Evolutionary conservation across 1,139 yeast species (phyloP).

Genomic region (Geotrichum macrosporum): DNA sequence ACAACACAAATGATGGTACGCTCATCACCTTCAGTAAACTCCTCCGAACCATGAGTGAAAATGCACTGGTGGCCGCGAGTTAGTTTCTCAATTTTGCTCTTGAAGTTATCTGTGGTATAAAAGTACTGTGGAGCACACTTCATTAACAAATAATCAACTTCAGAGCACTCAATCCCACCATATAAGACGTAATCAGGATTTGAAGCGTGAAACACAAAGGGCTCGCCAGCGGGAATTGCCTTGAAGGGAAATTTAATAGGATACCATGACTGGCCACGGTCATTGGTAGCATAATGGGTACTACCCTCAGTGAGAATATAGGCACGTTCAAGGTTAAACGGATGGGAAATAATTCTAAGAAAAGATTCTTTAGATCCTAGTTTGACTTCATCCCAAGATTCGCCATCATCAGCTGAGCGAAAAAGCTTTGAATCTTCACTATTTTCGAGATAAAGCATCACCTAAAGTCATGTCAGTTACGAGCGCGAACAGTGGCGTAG

Average conservation of each 20-base stretch:
- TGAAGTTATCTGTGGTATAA: slow-evolving; percentile 55
- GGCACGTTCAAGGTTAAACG: slow-evolving; percentile 47
- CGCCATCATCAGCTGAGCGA: slow-evolving; percentile 58
- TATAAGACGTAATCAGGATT: slow-evolving; percentile 44
- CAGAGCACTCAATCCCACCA: slow-evolving; percentile 42
- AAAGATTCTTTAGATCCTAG: slow-evolving; percentile 34
- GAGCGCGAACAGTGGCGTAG: neutral
- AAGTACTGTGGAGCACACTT: slow-evolving; percentile 43
- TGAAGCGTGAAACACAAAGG: slow-evolving; percentile 42
- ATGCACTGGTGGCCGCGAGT: slow-evolving; percentile 42
- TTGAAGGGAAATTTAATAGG: slow-evolving; percentile 37
- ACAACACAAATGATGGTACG: slow-evolving; percentile 50
- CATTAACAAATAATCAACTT: slow-evolving; percentile 27
- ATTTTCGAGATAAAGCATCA: slow-evolving; percentile 43
- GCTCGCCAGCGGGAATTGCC: slow-evolving; percentile 28
- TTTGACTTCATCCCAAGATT: slow-evolving; percentile 46
- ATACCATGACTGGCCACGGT: slow-evolving; percentile 58
- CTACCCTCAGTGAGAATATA: slow-evolving; percentile 44
- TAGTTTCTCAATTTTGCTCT: slow-evolving; percentile 42
- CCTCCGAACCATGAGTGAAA: slow-evolving; percentile 47
- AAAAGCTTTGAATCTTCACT: slow-evolving; percentile 33
- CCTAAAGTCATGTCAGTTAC: slow-evolving; percentile 10
- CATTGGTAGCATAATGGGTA: slow-evolving; percentile 50
- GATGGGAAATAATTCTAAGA: slow-evolving; percentile 43
- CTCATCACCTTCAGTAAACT: slow-evolving; percentile 43